Percentiles rank a stretch among this genome's conserved stretches.
Conservation (phyloP, 257 asterid genomes). For the Mentha longifolia region DNA sequence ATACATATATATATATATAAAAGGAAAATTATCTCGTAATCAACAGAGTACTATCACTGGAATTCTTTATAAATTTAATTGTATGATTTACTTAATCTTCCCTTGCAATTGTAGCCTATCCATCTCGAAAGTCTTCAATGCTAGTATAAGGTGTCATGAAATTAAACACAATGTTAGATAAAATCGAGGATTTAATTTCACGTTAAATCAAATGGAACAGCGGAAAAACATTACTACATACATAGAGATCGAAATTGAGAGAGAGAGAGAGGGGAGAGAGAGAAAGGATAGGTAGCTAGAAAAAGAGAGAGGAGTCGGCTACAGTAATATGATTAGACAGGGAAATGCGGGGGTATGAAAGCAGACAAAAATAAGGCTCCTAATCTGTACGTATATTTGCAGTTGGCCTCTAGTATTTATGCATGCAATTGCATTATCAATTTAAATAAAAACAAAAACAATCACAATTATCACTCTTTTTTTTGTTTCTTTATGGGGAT, state of each 20-base stretch:
- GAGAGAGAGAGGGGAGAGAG: background rate
- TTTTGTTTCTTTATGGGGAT: conserved; percentile 56
- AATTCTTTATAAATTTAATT: no score
- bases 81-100: no score
- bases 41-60: no score
- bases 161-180: no score
- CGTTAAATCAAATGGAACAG: conserved; percentile 14
- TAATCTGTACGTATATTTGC: conserved; percentile 44
- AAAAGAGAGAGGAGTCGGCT: conserved; percentile 19
- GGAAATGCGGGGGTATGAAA: conserved; percentile 37
- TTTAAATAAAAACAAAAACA: background rate
- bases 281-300: background rate
- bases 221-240: background rate
- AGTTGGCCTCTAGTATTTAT: conserved; percentile 40
- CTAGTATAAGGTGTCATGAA: no score
- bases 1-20: no score
- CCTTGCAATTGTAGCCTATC: no score
- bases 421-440: conserved; percentile 50
- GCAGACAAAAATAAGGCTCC: conserved; percentile 50
- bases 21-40: no score
- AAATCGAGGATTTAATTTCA: background rate
- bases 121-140: no score
- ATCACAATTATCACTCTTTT: conserved; percentile 32
- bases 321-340: conserved; percentile 40
- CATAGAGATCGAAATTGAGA: no score